Conservation (phyloP, 495 filamentous ascomycete species). For the Daldinia caldariorum region DNA sequence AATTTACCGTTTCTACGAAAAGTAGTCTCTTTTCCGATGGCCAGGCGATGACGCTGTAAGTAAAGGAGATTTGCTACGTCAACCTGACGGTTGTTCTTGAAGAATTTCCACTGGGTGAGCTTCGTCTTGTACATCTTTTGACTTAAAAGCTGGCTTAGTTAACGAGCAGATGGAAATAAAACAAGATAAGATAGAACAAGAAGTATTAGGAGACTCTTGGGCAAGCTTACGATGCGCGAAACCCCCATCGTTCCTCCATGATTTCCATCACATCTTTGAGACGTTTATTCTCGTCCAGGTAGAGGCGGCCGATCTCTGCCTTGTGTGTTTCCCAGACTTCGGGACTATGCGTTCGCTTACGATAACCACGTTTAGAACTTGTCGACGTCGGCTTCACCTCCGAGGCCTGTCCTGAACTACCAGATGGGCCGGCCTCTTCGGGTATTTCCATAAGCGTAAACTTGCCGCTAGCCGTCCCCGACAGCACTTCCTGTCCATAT, state of each 20-base stretch:
- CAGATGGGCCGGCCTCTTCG: slow-evolving; percentile 23
- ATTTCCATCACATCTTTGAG: slow-evolving; percentile 86
- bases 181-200: not conserved
- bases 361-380: slow-evolving; percentile 29
- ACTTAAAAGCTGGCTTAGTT: slow-evolving; percentile 38
- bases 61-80: slow-evolving; percentile 51
- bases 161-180: slow-evolving; percentile 10
- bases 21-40: slow-evolving; percentile 50
- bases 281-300: slow-evolving; percentile 47
- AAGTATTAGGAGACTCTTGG: slow-evolving; percentile 1
- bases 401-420: slow-evolving; percentile 23
- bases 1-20: slow-evolving; percentile 51
- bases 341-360: slow-evolving; percentile 44
- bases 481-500: slow-evolving; percentile 25
- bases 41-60: slow-evolving; percentile 49
- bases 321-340: slow-evolving; percentile 48
- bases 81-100: slow-evolving; percentile 52
- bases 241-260: slow-evolving; percentile 78
- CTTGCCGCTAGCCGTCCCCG: slow-evolving; percentile 11
- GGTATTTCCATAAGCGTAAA: slow-evolving; percentile 15
- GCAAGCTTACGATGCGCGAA: slow-evolving; percentile 48
- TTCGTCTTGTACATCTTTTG: slow-evolving; percentile 56
- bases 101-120: slow-evolving; percentile 53
- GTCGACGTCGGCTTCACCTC: not conserved
- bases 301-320: slow-evolving; percentile 45